Percentiles rank a stretch among this genome's conserved stretches.
These are phyloP conservation scores for Eucalyptus cloeziana DNA, from an alignment of 345 rosid genomes.

Conservation along the genomic window DNA sequence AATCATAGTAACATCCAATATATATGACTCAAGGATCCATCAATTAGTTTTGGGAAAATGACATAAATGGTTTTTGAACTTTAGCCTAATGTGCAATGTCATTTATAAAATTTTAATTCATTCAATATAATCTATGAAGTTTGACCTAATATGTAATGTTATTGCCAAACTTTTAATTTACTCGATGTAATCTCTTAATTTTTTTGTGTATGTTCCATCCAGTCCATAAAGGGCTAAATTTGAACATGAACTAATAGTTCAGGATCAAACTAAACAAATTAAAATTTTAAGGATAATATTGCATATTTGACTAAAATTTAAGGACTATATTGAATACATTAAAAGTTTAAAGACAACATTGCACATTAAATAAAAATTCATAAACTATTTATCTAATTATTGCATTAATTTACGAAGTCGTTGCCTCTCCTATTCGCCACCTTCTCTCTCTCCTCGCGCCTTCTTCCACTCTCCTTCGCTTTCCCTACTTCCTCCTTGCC, in stretches of 20 bases:
- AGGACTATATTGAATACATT: background rate
- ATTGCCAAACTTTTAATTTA: too few relatives aligned
- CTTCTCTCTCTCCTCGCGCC: background rate
- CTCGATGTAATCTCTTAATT: rapidly evolving
- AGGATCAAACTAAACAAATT: too few relatives aligned
- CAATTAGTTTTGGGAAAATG: background rate
- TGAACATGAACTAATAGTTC: too few relatives aligned
- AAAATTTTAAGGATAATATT: background rate
- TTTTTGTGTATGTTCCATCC: too few relatives aligned
- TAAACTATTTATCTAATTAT: background rate
- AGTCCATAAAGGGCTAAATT: too few relatives aligned
- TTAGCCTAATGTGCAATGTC: background rate
- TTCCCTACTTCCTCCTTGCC: background rate
- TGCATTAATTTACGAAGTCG: background rate
- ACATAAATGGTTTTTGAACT: too few relatives aligned
- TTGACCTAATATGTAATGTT: background rate
- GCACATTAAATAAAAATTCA: background rate
- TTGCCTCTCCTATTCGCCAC: background rate
- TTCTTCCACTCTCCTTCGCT: background rate
- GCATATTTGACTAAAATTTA: background rate
- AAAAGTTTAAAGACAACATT: background rate
- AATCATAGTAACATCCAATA: background rate
- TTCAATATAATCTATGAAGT: rapidly evolving
- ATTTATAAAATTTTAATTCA: background rate
- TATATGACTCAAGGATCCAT: background rate